Evolutionary conservation across 2,329 filamentous ascomycete species (phyloP), one percentile per base, ranked within the genome.

Genomic region (Clarireedia monteithiana): DNA sequence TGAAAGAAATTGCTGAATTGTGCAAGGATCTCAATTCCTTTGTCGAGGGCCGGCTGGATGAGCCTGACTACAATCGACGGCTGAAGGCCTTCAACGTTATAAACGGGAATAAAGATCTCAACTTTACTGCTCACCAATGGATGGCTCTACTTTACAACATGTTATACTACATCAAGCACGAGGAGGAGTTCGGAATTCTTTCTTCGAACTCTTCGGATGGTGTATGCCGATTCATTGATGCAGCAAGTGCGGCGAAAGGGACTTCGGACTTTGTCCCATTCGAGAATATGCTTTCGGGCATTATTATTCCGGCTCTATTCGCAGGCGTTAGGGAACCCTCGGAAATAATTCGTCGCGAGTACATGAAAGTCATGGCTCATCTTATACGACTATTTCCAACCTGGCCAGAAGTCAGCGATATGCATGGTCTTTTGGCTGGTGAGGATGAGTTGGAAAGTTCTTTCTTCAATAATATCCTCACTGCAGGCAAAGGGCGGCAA

Each of bases 391-490:
- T 79, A 44, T 84, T 94, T 67, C 78, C 86, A 0, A 72, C 78
- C 0, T 91, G 89, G 83, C 68, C 79, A 5, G 81, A 84, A 2
- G 79, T 97, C 40, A 78, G 80, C 30, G 91, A 95, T 68, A 80
- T 99, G 73, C 75, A 81, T 57, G 77, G 78, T 5, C 78, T 99
- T 10, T 78, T 94, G 40, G 79, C 81, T 7, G 79, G 76, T 14
- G 79, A 87, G 52, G 88, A 89, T 56, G 68, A 69, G 50, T 34
- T 67, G 30, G 68, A 70, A 65, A 82, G 84, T 10, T 88, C 89
- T 0, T 96, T 99, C 74, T 99, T 97, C 75, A 88, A 82, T 70
- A 95, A 97, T 64, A 84, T 97, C 46, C 75, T 97, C 38, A 91
- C 94, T 66, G 92, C 95, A 48, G 91, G 95, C 51, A 85, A 91